phyloP scores from a whole-genome alignment of 331 rosid genomes.

The Prunus yedoensis region DNA sequence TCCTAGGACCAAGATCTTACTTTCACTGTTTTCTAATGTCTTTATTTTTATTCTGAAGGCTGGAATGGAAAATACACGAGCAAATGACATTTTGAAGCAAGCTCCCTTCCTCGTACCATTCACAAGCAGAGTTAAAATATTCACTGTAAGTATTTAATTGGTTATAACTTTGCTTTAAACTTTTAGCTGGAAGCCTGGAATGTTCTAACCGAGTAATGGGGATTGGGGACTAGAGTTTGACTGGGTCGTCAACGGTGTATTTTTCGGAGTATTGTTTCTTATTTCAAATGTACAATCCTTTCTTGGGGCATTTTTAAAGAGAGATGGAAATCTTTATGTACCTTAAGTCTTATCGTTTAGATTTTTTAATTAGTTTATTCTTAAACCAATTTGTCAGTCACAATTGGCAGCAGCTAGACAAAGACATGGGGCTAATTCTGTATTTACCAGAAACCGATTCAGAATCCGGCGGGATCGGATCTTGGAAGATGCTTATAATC shows the following conservation, averaged over 20 bases:
- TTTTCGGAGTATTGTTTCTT: neutral
- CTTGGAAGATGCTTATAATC: conserved; percentile 93
- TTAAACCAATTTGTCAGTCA: conserved; percentile 61
- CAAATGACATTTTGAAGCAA: conserved; percentile 87
- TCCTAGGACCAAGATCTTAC: conserved; percentile 4
- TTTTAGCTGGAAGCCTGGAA: neutral
- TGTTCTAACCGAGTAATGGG: neutral
- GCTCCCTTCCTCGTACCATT: conserved; percentile 94
- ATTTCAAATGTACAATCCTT: neutral
- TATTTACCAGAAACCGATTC: conserved; percentile 76
- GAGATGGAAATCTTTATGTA: neutral
- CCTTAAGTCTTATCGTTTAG: neutral
- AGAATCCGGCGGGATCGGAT: conserved; percentile 89
- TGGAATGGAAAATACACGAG: conserved; percentile 66
- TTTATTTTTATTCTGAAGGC: conserved; percentile 54
- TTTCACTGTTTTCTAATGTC: conserved; percentile 17
- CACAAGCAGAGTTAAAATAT: conserved; percentile 96
- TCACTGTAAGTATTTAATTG: conserved; percentile 60
- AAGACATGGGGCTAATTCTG: conserved; percentile 65
- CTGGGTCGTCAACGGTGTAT: neutral
- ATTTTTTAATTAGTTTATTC: conserved; percentile 1
- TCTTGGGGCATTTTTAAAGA: neutral
- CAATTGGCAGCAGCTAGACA: conserved; percentile 89
- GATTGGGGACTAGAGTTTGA: conserved; percentile 2
- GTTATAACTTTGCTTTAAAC: neutral